A percentile compares a stretch with the other conserved stretches of the same genome.
phyloP scores from a whole-genome alignment of 2,329 filamentous ascomycete genomes.

The Fusarium goolgardi region DNA sequence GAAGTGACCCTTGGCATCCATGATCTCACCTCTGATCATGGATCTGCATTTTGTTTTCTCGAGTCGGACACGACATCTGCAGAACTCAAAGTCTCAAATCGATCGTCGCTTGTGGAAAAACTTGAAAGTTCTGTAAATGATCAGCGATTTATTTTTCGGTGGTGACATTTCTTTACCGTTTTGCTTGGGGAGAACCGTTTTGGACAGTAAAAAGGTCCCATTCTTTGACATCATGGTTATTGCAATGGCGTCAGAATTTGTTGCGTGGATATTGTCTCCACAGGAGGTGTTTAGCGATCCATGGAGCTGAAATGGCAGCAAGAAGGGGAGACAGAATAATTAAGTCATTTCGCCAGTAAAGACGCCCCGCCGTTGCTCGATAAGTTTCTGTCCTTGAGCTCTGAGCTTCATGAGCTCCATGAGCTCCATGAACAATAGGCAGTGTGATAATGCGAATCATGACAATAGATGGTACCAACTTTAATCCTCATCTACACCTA shows the following conservation, averaged over 20 bases:
- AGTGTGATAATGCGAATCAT: not conserved
- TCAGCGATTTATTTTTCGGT: slow-evolving; percentile 3
- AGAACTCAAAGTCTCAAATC: too few relatives aligned
- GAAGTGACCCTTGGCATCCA: not conserved
- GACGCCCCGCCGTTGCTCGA: not conserved
- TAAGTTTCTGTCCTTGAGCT: not conserved
- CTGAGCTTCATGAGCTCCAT: not conserved
- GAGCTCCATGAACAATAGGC: not conserved
- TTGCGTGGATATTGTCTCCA: not conserved
- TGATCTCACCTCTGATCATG: too few relatives aligned
- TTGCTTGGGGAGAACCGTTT: slow-evolving; percentile 3
- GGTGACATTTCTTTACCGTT: slow-evolving; percentile 5
- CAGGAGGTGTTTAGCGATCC: not conserved
- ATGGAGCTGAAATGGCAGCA: not conserved
- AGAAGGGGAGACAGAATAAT: not conserved
- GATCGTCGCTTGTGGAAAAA: not conserved
- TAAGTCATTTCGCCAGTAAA: not conserved
- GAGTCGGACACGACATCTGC: too few relatives aligned
- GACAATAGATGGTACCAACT: not conserved
- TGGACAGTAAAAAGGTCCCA: not conserved
- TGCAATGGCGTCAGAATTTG: slow-evolving; percentile 1
- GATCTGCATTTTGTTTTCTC: too few relatives aligned
- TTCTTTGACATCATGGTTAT: not conserved
- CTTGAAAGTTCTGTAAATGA: slow-evolving; percentile 1
- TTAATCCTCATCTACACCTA: not conserved